phyloP scores from a whole-genome alignment of 176 grass and related monocot species.

The Saccharum officinarum region DNA sequence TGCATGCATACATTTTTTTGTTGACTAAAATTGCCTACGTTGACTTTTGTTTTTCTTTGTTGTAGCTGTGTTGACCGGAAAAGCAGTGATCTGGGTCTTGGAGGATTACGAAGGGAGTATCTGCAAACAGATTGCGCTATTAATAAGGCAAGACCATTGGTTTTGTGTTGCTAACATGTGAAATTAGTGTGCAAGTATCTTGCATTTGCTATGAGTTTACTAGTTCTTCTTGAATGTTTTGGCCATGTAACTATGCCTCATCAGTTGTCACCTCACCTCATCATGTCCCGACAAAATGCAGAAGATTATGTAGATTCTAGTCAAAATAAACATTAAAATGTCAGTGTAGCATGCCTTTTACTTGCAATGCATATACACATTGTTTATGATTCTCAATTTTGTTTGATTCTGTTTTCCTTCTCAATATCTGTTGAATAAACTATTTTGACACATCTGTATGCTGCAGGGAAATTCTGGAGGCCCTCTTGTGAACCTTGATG shows the following conservation, averaged over 20 bases:
- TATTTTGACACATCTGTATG: neutral
- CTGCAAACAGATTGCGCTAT: conserved; percentile 93
- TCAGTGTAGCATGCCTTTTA: neutral
- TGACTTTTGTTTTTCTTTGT: neutral
- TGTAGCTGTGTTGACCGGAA: conserved; percentile 92
- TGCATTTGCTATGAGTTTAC: conserved; percentile 1
- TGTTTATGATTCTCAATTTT: conserved; percentile 1
- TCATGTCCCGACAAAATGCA: neutral
- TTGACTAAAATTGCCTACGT: conserved; percentile 11
- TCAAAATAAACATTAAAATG: neutral
- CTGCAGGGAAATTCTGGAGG: conserved; percentile 84
- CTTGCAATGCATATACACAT: neutral
- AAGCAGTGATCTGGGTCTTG: conserved; percentile 87
- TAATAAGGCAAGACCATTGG: conserved; percentile 50
- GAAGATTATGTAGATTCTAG: neutral
- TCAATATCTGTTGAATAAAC: conserved; percentile 7
- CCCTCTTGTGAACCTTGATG: conserved; percentile 88
- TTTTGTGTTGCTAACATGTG: conserved; percentile 1
- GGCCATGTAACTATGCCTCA: neutral
- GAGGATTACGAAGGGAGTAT: conserved; percentile 76
- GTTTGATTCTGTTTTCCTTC: conserved; percentile 10
- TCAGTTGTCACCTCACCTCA: neutral
- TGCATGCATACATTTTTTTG: conserved; percentile 18
- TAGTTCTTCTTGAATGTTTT: neutral
- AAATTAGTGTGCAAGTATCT: neutral